Conservation (phyloP, 352 stramenopile species). For the Pythium plurisporium region DNA sequence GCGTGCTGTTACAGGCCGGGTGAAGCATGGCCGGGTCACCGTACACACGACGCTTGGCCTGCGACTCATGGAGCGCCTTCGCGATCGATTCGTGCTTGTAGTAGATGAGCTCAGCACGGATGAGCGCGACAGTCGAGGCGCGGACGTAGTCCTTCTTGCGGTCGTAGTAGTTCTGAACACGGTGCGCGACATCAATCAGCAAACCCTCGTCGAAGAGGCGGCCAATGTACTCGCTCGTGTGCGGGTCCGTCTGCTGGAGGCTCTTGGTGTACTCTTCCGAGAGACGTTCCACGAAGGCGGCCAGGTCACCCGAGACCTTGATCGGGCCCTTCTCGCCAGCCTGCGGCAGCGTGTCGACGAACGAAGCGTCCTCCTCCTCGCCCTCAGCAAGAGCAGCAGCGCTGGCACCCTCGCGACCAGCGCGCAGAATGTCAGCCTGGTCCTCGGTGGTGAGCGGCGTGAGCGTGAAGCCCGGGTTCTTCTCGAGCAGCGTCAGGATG, state of each 20-base stretch:
- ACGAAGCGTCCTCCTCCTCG: slow-evolving; percentile 86
- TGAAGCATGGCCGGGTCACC: slow-evolving; percentile 84
- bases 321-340: slow-evolving; percentile 75
- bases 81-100: slow-evolving; percentile 96
- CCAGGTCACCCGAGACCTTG: slow-evolving; percentile 87
- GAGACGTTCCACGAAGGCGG: slow-evolving; percentile 89
- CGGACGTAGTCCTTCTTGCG: slow-evolving; percentile 67
- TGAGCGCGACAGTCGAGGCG: slow-evolving; percentile 87
- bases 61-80: slow-evolving; percentile 62
- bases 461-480: slow-evolving; percentile 78
- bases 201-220: slow-evolving; percentile 92
- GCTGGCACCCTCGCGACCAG: slow-evolving; percentile 61
- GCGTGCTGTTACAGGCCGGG: slow-evolving; percentile 73
- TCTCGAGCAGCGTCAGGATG: slow-evolving; percentile 73
- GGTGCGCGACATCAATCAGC: slow-evolving; percentile 83
- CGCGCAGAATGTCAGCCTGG: slow-evolving; percentile 79
- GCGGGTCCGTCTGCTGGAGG: slow-evolving; percentile 95
- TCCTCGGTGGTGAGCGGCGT: slow-evolving; percentile 73
- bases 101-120: slow-evolving; percentile 95
- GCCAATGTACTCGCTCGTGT: slow-evolving; percentile 94
- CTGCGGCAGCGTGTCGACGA: slow-evolving; percentile 66
- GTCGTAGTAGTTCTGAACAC: slow-evolving; percentile 90
- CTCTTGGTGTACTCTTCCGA: slow-evolving; percentile 98
- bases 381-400: slow-evolving; percentile 46
- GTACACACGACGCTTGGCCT: slow-evolving; percentile 80